phyloP scores from a whole-genome alignment of 139 green algal genomes.

The Picochlorum sp. region DNA sequence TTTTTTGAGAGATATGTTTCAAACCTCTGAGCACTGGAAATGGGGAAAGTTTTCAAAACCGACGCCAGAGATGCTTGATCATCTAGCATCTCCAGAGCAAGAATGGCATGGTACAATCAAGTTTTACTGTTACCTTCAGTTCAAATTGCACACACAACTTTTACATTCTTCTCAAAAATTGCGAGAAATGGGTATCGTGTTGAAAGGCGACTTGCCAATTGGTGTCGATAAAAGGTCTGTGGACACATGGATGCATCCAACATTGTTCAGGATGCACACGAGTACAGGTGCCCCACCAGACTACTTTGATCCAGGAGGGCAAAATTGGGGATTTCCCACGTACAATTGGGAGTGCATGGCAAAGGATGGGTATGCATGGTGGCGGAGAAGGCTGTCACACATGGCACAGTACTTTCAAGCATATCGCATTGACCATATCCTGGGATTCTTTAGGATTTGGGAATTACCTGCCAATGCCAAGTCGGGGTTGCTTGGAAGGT shows the following conservation, averaged over 20 bases:
- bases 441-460: conserved; percentile 99
- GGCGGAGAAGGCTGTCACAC: conserved; percentile 61
- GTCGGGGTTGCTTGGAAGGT: conserved; percentile 69
- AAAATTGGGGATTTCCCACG: conserved; percentile 97
- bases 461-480: conserved; percentile 72
- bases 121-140: conserved; percentile 71
- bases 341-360: conserved; percentile 97
- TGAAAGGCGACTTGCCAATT: conserved; percentile 97
- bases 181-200: conserved; percentile 46
- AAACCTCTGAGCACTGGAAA: conserved; percentile 78
- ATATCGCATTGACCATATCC: conserved; percentile 95
- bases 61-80: conserved; percentile 36
- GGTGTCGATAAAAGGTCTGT: conserved; percentile 89
- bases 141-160: conserved; percentile 82
- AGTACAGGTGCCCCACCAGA: conserved; percentile 84
- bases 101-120: conserved; percentile 41
- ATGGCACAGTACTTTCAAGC: conserved; percentile 88
- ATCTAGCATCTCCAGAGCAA: conserved; percentile 38
- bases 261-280: conserved; percentile 84
- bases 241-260: conserved; percentile 80
- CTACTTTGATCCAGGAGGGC: conserved; percentile 71
- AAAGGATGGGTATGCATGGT: conserved; percentile 83
- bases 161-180: conserved; percentile 54
- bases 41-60: conserved; percentile 66
- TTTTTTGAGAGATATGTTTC: conserved; percentile 77